Evolutionary conservation across 108 stramenopile species (phyloP).

Genomic region (Cyclotella kingstonii): DNA sequence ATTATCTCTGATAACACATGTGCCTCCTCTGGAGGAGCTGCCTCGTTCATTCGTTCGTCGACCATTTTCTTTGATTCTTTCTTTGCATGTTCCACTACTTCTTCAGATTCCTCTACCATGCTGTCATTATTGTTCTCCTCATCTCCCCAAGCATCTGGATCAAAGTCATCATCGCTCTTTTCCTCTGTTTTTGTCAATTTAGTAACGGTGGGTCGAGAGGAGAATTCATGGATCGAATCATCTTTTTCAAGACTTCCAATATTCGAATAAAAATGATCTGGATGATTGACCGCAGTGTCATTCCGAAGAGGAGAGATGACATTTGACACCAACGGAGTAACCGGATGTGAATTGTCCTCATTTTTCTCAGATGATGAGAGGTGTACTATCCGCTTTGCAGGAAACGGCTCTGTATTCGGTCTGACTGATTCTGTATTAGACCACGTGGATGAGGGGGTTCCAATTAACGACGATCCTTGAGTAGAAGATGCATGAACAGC

Average conservation of each 20-base stretch:
- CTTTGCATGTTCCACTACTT: neutral
- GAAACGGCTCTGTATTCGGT: too few relatives aligned
- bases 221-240: neutral
- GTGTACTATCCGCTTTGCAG: too few relatives aligned
- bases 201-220: neutral
- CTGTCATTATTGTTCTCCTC: neutral
- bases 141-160: slow-evolving; percentile 19
- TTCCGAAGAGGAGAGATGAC: slow-evolving; percentile 10
- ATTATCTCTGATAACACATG: neutral
- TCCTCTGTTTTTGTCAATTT: neutral
- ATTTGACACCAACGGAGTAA: slow-evolving; percentile 4
- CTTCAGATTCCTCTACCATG: neutral
- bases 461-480: neutral
- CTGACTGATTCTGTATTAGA: too few relatives aligned
- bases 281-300: neutral
- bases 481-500: neutral
- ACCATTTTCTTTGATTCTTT: neutral
- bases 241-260: neutral
- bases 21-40: neutral
- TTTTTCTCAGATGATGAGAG: neutral
- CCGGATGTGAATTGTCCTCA: slow-evolving; percentile 3
- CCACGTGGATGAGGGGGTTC: neutral
- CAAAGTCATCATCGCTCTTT: neutral
- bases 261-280: neutral
- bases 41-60: neutral